These are phyloP conservation scores for Phytophthora vignae DNA, from an alignment of 352 stramenopile genomes.

Conservation along the genomic window DNA sequence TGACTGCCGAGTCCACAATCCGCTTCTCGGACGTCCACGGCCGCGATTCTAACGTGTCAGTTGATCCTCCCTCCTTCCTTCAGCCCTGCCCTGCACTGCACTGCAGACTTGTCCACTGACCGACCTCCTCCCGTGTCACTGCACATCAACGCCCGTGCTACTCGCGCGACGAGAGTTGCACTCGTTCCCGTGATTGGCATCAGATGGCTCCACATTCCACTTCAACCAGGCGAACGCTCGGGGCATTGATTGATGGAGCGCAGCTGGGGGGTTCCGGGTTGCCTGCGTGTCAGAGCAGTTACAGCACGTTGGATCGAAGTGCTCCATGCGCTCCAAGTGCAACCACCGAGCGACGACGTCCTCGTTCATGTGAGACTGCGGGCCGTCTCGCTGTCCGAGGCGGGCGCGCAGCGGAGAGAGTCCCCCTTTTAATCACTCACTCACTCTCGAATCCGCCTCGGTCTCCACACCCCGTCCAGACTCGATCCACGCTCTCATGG, in stretches of 20 bases:
- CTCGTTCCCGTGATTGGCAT: neutral
- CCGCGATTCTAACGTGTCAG: neutral
- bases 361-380: neutral
- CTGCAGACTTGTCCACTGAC: neutral
- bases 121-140: neutral
- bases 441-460: neutral
- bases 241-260: neutral
- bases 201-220: neutral
- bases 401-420: neutral
- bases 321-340: neutral
- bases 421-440: neutral
- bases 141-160: neutral
- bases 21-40: neutral
- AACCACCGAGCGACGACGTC: neutral
- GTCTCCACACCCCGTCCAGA: neutral
- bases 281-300: neutral
- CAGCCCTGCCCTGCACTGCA: neutral
- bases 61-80: neutral
- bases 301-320: neutral
- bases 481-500: conserved; percentile 10
- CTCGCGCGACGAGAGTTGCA: neutral
- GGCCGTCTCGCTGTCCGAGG: neutral
- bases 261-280: neutral
- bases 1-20: neutral
- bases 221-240: neutral